Conservation (phyloP, 495 filamentous ascomycete genomes). For the Chaetomidium leptoderma region DNA sequence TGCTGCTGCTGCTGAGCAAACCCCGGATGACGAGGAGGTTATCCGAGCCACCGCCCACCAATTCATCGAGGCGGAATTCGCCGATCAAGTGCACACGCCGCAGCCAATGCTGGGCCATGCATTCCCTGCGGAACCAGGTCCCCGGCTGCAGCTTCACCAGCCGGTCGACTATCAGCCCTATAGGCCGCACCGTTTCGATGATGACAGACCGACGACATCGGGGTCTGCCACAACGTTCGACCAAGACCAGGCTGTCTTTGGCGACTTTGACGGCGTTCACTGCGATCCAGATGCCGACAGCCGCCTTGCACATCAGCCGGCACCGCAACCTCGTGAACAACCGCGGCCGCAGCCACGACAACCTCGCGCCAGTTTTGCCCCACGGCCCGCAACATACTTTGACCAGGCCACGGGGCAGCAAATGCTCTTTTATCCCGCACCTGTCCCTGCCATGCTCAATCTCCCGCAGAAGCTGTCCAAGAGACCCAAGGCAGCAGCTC, state of each 20-base stretch:
- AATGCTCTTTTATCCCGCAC: conserved; percentile 94
- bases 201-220: conserved; percentile 41
- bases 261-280: conserved; percentile 93
- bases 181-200: conserved; percentile 3
- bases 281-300: conserved; percentile 51
- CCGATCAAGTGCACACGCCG: conserved; percentile 13
- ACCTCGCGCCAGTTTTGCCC: neutral
- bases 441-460: conserved; percentile 88
- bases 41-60: conserved; percentile 33
- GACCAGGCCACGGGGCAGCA: conserved; percentile 62
- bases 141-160: conserved; percentile 32
- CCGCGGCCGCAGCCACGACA: conserved; percentile 36
- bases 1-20: conserved; percentile 24
- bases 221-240: conserved; percentile 67
- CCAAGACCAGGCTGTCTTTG: conserved; percentile 68
- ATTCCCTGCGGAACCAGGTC: conserved; percentile 9
- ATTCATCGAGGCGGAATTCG: conserved; percentile 31
- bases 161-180: conserved; percentile 25
- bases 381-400: conserved; percentile 55
- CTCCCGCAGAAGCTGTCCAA: conserved; percentile 84
- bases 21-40: conserved; percentile 33
- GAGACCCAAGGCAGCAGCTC: conserved; percentile 52
- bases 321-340: conserved; percentile 11
- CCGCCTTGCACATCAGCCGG: conserved; percentile 26
- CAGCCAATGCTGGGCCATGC: conserved; percentile 20